These are phyloP conservation scores for Neostapfia colusana DNA, from an alignment of 176 grass and related monocot genomes.

Conservation along the genomic window DNA sequence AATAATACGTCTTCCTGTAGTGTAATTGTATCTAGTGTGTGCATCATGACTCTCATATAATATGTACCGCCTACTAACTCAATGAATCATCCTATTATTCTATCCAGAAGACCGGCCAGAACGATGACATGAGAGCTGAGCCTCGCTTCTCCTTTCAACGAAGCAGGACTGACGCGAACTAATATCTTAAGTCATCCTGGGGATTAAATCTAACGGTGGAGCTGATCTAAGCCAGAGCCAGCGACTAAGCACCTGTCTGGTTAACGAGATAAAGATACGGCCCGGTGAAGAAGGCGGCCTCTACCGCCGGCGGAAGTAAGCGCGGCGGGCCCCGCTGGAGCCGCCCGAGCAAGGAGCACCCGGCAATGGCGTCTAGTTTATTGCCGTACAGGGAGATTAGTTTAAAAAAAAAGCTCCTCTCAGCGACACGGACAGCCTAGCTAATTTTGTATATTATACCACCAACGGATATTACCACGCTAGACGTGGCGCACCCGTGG, in stretches of 20 bases:
- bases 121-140: neutral
- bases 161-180: constrained; percentile 6
- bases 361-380: constrained; percentile 10
- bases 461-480: neutral
- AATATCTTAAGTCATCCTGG: constrained; percentile 12
- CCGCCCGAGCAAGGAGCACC: constrained; percentile 40
- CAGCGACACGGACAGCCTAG: no score
- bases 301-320: neutral
- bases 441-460: neutral
- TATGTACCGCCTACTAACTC: no score
- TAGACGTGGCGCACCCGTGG: constrained; percentile 6
- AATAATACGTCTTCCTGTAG: no score
- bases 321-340: neutral
- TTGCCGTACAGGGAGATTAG: neutral
- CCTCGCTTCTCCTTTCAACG: neutral
- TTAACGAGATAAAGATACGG: constrained; percentile 19
- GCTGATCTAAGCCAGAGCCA: neutral
- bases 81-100: no score
- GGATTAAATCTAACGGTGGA: constrained; percentile 20
- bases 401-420: neutral
- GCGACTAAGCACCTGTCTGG: neutral
- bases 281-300: neutral
- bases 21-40: no score
- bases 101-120: neutral
- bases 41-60: no score